These are phyloP conservation scores for Botrytis aclada DNA, from an alignment of 2,329 filamentous ascomycete genomes.

Conservation along the genomic window DNA sequence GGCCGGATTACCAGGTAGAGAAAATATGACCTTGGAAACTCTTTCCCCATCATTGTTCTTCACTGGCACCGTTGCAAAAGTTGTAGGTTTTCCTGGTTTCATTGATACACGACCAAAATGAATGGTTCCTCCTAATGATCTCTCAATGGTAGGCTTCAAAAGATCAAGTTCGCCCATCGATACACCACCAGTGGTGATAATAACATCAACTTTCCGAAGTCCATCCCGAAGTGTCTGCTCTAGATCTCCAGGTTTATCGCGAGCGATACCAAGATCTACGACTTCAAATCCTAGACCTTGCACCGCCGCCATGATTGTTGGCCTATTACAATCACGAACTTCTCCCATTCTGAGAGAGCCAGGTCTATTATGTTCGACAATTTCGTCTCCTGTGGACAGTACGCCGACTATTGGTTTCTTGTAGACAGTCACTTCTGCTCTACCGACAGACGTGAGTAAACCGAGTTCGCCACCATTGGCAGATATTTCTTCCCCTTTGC, in stretches of 20 bases:
- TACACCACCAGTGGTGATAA: conserved; percentile 91
- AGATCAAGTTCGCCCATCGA: conserved; percentile 98
- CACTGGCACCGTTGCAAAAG: conserved; percentile 82
- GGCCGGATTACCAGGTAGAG: conserved; percentile 89
- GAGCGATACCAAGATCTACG: conserved; percentile 82
- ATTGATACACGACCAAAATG: conserved; percentile 95
- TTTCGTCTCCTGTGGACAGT: conserved; percentile 91
- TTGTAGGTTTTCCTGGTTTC: conserved; percentile 98
- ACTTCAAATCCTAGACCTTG: conserved; percentile 72
- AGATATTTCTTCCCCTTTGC: conserved; percentile 77
- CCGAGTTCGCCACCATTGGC: conserved; percentile 88
- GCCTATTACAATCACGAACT: conserved; percentile 90
- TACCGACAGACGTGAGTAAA: conserved; percentile 80
- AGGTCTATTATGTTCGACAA: conserved; percentile 69
- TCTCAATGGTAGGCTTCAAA: conserved; percentile 92
- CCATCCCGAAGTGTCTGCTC: conserved; percentile 75
- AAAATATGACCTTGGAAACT: conserved; percentile 73
- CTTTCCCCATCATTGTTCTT: conserved; percentile 58
- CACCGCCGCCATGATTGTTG: conserved; percentile 78
- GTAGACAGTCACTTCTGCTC: conserved; percentile 67
- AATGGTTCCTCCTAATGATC: conserved; percentile 82
- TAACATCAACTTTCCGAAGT: conserved; percentile 70
- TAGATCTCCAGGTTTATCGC: conserved; percentile 68
- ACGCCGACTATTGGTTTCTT: conserved; percentile 77
- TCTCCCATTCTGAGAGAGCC: conserved; percentile 70